Conservation (phyloP, 331 rosid species). For the Prunus yedoensis region DNA sequence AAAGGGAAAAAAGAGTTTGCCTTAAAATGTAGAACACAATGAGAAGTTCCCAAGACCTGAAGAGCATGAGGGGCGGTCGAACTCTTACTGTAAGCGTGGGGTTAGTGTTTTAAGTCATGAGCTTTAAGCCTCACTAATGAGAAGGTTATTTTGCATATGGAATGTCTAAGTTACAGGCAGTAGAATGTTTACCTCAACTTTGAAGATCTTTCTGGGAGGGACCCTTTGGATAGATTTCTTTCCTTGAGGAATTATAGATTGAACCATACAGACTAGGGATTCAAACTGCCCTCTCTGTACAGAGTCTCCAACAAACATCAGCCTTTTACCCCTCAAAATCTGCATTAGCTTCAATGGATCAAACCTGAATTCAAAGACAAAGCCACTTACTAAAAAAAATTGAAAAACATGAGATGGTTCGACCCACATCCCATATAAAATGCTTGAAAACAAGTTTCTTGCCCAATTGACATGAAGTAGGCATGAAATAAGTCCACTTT, state of each 20-base stretch:
- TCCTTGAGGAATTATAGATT: constrained; percentile 70
- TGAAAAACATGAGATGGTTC: background rate
- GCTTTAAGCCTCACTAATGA: no score
- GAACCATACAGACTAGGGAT: constrained; percentile 78
- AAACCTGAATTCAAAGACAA: constrained; percentile 48
- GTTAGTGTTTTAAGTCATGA: no score
- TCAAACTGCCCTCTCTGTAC: constrained; percentile 90
- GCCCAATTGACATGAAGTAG: no score
- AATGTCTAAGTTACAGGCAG: background rate
- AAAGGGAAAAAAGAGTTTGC: background rate
- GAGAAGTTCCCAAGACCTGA: background rate
- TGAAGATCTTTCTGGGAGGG: constrained; percentile 89
- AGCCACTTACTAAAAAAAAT: background rate
- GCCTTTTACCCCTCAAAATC: constrained; percentile 63
- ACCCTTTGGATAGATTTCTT: constrained; percentile 68
- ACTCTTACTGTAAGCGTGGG: no score
- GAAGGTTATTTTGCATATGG: no score
- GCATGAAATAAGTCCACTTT: no score
- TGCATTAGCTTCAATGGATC: constrained; percentile 79
- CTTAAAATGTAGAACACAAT: background rate
- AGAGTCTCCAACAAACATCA: constrained; percentile 92
- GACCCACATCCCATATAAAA: background rate
- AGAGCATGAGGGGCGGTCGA: background rate
- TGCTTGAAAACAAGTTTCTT: background rate
- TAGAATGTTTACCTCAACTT: constrained; percentile 43